These are phyloP conservation scores for Agrocybe pediades DNA, from an alignment of 768 basidiomycete genomes.

Conservation along the genomic window DNA sequence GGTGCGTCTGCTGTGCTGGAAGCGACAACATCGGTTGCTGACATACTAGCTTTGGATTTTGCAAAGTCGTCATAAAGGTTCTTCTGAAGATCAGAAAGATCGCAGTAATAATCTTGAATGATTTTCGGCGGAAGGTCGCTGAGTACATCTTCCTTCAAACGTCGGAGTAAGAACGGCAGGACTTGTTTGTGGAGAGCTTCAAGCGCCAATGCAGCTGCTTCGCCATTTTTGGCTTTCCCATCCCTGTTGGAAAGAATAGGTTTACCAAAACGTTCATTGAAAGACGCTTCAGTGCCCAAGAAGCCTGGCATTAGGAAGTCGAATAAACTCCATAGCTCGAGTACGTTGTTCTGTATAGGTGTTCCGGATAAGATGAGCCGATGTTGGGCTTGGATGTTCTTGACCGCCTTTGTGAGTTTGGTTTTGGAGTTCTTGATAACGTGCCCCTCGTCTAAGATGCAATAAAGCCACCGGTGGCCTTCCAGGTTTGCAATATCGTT, in stretches of 20 bases:
- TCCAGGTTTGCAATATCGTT: conserved; percentile 85
- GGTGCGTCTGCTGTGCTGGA: conserved; percentile 38
- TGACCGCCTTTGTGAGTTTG: conserved; percentile 95
- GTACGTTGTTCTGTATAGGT: conserved; percentile 98
- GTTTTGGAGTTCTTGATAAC: conserved; percentile 99
- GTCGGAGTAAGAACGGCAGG: conserved; percentile 93
- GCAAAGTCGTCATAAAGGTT: conserved; percentile 93
- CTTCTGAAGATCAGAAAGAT: conserved; percentile 93
- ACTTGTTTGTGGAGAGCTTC: conserved; percentile 99
- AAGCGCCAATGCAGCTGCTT: conserved; percentile 92
- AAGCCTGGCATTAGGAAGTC: conserved; percentile 99
- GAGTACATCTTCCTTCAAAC: conserved; percentile 96
- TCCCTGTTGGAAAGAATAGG: conserved; percentile 95
- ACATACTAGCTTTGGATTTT: conserved; percentile 67
- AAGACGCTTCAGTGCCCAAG: conserved; percentile 90
- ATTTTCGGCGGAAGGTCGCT: conserved; percentile 97
- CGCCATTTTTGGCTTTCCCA: conserved; percentile 91
- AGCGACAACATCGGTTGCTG: conserved; percentile 67
- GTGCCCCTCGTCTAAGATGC: conserved; percentile 97
- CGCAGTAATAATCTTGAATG: conserved; percentile 99
- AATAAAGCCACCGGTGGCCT: conserved; percentile 86
- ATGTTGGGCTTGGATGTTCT: conserved; percentile 87
- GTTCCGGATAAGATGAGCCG: conserved; percentile 95
- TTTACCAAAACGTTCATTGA: conserved; percentile 95
- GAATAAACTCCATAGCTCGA: conserved; percentile 98